Evolutionary conservation across 345 rosid species (phyloP).

Genomic region (Barbarea vulgaris): DNA sequence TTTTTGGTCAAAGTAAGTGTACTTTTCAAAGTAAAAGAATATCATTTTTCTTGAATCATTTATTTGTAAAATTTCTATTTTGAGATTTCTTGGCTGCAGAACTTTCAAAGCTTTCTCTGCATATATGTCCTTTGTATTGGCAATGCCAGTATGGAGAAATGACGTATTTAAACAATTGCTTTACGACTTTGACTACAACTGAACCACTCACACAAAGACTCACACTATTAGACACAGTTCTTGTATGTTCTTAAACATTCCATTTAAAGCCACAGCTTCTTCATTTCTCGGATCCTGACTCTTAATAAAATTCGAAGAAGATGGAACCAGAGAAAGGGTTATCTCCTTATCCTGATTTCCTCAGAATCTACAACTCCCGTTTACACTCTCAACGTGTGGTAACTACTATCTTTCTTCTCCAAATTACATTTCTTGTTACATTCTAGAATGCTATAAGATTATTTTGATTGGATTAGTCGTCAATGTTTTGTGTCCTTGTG

Average conservation of each 20-base stretch:
- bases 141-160: background rate
- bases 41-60: background rate
- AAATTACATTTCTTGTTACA: background rate
- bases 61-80: background rate
- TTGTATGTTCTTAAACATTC: background rate
- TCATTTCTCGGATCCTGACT: background rate
- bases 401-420: background rate
- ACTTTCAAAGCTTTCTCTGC: background rate
- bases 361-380: conserved; percentile 5
- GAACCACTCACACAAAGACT: conserved; percentile 6
- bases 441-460: background rate
- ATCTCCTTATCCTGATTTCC: conserved; percentile 29
- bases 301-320: background rate
- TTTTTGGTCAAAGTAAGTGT: background rate
- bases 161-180: background rate
- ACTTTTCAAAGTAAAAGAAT: too few relatives aligned
- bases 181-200: conserved; percentile 1
- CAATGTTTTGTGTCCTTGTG: background rate
- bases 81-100: background rate
- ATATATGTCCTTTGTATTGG: background rate
- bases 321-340: background rate
- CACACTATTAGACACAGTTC: background rate
- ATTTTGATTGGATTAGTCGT: background rate
- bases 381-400: conserved; percentile 24
- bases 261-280: background rate